Evolutionary conservation across 495 filamentous ascomycete species (phyloP).

Genomic region (Echria macrotheca): DNA sequence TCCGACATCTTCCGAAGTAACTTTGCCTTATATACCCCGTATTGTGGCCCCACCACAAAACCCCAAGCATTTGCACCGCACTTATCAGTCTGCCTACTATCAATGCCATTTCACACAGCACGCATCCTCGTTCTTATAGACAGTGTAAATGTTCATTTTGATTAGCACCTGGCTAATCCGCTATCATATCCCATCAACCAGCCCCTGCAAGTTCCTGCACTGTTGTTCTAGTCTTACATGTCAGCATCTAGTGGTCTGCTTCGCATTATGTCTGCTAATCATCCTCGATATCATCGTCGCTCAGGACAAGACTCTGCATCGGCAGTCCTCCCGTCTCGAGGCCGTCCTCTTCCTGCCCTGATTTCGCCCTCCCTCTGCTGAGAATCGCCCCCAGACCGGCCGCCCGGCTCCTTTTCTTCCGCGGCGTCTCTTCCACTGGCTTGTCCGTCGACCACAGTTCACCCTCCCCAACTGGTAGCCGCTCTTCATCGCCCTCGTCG

Average conservation of each 20-base stretch:
- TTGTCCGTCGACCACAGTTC: constrained; percentile 57
- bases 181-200: too few species aligned
- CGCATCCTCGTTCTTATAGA: too few species aligned
- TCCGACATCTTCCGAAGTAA: background rate
- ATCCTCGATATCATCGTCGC: constrained; percentile 97
- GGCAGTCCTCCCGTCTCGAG: constrained; percentile 32
- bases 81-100: background rate
- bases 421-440: constrained; percentile 41
- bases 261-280: too few species aligned
- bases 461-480: constrained; percentile 16
- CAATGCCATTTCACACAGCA: too few species aligned
- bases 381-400: constrained; percentile 24
- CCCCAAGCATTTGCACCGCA: too few species aligned
- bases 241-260: too few species aligned
- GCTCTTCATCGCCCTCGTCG: constrained; percentile 43
- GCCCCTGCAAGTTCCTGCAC: too few species aligned
- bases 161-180: too few species aligned
- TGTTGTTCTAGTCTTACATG: too few species aligned
- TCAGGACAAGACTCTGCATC: constrained; percentile 66
- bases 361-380: constrained; percentile 18
- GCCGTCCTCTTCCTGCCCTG: constrained; percentile 12
- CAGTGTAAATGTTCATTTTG: too few species aligned
- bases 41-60: background rate
- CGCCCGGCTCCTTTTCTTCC: constrained; percentile 30
- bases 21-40: constrained; percentile 15